Conservation (phyloP, 805 yeast genomes). For the Komagataella ulmi region DNA sequence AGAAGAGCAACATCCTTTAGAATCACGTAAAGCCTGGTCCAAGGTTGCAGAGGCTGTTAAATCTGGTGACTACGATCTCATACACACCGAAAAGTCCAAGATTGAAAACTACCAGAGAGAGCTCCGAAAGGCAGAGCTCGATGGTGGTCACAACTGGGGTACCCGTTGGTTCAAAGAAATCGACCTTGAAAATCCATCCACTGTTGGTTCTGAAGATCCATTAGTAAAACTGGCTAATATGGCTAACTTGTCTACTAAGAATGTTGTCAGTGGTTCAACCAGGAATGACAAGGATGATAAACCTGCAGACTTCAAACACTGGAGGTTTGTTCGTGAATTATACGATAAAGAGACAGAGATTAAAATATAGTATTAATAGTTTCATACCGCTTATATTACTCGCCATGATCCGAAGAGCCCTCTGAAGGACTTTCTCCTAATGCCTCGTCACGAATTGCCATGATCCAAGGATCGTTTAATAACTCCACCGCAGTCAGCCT, state of each 20-base stretch:
- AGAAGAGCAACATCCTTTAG: slow-evolving; percentile 68
- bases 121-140: slow-evolving; percentile 60
- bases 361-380: slow-evolving; percentile 15
- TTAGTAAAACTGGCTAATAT: slow-evolving; percentile 27
- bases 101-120: slow-evolving; percentile 83
- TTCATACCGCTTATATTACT: neutral
- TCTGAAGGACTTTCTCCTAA: slow-evolving; percentile 18
- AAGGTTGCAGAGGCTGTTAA: slow-evolving; percentile 82
- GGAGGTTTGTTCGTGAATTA: slow-evolving; percentile 49
- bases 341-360: slow-evolving; percentile 54
- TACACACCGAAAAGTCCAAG: slow-evolving; percentile 60
- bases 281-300: slow-evolving; percentile 41
- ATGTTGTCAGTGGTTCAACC: slow-evolving; percentile 55
- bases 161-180: slow-evolving; percentile 67
- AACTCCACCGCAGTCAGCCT: slow-evolving; percentile 80
- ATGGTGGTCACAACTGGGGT: slow-evolving; percentile 54
- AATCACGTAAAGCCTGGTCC: slow-evolving; percentile 81
- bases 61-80: slow-evolving; percentile 59
- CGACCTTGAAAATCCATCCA: slow-evolving; percentile 19
- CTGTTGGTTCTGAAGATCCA: slow-evolving; percentile 20
- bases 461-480: slow-evolving; percentile 82
- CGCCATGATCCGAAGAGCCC: slow-evolving; percentile 4
- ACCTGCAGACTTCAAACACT: slow-evolving; percentile 29
- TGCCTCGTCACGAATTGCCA: slow-evolving; percentile 54
- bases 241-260: slow-evolving; percentile 45